phyloP scores from a whole-genome alignment of 139 green algal genomes.

The Astrephomene gubernaculifera region DNA sequence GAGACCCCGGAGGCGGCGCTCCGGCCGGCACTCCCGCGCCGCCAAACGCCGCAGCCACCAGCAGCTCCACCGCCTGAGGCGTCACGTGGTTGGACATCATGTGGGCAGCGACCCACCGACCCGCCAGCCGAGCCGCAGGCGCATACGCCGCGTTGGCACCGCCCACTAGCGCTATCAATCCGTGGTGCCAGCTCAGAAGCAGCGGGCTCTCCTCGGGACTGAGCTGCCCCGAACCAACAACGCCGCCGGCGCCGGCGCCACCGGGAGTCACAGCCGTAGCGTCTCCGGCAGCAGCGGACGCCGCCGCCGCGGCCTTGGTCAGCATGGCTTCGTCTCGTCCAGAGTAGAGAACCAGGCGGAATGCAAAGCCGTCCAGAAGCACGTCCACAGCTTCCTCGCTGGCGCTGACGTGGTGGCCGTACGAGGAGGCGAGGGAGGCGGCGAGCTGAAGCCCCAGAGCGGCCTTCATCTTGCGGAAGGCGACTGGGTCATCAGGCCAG shows the following conservation, averaged over 20 bases:
- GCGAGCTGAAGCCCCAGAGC: conserved; percentile 83
- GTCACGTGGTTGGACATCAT: conserved; percentile 69
- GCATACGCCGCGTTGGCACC: conserved; percentile 68
- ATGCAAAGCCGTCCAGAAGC: conserved; percentile 81
- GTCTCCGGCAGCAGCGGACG: not conserved
- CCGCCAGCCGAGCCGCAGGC: conserved; percentile 64
- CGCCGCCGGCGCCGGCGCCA: not conserved
- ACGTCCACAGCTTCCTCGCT: conserved; percentile 78
- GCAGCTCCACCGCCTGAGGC: conserved; percentile 78
- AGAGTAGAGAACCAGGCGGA: conserved; percentile 74
- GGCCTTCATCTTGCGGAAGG: conserved; percentile 81
- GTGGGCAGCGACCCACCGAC: conserved; percentile 77
- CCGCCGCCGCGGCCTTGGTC: not conserved
- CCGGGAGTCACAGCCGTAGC: not conserved
- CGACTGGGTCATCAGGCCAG: conserved; percentile 72
- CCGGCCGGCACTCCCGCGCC: not conserved
- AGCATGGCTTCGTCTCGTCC: conserved; percentile 69
- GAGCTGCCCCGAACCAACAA: not conserved
- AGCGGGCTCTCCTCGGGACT: conserved; percentile 48
- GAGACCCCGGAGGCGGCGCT: conserved; percentile 47
- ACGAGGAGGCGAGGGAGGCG: conserved; percentile 55
- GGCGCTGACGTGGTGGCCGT: conserved; percentile 59
- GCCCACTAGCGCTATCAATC: conserved; percentile 56
- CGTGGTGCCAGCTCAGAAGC: conserved; percentile 75
- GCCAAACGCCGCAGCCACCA: conserved; percentile 70